Evolutionary conservation across 2,329 filamentous ascomycete species (phyloP).

Genomic region (Zasmidium angulare): DNA sequence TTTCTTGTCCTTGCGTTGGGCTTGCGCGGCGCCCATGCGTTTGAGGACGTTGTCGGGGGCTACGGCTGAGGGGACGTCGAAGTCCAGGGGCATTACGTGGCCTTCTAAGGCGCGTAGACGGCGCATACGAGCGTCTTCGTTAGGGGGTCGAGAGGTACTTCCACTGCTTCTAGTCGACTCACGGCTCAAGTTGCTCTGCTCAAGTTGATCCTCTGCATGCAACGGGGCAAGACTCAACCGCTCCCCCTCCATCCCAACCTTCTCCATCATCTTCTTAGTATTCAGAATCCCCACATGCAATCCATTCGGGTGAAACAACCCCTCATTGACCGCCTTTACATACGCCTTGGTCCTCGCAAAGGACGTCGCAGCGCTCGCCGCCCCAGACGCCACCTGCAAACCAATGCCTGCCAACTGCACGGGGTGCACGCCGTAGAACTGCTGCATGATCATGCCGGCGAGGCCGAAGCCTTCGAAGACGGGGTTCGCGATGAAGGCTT

Average conservation of each 20-base stretch:
- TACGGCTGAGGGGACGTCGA: constrained; percentile 18
- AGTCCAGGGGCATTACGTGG: constrained; percentile 24
- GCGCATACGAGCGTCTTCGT: constrained; percentile 22
- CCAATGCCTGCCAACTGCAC: constrained; percentile 23
- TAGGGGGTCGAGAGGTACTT: neutral
- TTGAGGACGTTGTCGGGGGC: constrained; percentile 17
- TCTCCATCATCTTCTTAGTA: constrained; percentile 13
- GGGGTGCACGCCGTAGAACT: constrained; percentile 23
- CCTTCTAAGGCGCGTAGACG: constrained; percentile 22
- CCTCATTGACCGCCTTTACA: constrained; percentile 9
- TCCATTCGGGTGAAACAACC: constrained; percentile 8
- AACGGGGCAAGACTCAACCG: neutral
- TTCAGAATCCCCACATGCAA: constrained; percentile 3
- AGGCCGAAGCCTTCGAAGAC: constrained; percentile 27
- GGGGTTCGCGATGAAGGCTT: constrained; percentile 29
- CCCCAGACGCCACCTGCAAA: constrained; percentile 20
- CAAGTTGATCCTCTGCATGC: neutral
- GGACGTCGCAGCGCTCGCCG: constrained; percentile 11
- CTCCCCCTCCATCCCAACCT: constrained; percentile 5
- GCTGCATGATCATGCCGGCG: constrained; percentile 23
- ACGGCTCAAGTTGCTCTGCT: neutral
- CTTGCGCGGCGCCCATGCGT: constrained; percentile 13
- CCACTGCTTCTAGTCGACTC: neutral
- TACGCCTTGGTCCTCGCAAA: constrained; percentile 8
- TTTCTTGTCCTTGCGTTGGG: constrained; percentile 19